These are phyloP conservation scores for Aspergillus bridgeri DNA, from an alignment of 495 filamentous ascomycete genomes.

Conservation along the genomic window DNA sequence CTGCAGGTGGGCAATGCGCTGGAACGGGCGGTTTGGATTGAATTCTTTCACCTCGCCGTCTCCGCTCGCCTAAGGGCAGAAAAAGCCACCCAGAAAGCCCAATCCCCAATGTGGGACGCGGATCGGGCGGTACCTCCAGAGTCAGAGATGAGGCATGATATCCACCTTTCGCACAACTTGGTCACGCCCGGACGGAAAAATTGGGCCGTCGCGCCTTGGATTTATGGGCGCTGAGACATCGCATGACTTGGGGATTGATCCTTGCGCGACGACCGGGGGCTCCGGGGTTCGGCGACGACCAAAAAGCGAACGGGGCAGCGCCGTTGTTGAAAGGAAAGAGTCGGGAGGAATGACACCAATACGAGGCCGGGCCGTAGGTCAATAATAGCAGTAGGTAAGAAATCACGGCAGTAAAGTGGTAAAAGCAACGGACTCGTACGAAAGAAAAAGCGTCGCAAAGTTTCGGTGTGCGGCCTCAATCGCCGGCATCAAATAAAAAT, in stretches of 20 bases:
- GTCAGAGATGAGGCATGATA: constrained; percentile 19
- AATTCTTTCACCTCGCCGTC: neutral
- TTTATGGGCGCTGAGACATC: neutral
- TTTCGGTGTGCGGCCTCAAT: constrained; percentile 13
- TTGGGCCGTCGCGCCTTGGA: neutral
- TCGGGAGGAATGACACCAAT: neutral
- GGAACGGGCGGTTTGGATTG: neutral
- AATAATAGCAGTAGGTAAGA: neutral
- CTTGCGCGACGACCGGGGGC: neutral
- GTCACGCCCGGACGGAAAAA: neutral
- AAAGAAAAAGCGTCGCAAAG: constrained; percentile 7
- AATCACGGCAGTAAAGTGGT: neutral
- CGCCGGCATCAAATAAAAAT: neutral
- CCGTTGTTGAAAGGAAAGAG: neutral
- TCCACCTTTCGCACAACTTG: constrained; percentile 4
- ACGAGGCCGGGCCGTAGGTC: neutral
- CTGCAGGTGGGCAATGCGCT: neutral
- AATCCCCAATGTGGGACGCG: constrained; percentile 27
- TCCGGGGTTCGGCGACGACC: neutral
- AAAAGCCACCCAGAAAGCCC: constrained; percentile 17
- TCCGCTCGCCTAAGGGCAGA: neutral
- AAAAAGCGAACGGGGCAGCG: neutral
- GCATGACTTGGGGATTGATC: neutral
- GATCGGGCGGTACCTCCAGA: constrained; percentile 32
- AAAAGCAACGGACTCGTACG: too few species aligned